Evolutionary conservation across 805 yeast genomes (phyloP).

Genomic region (Yarrowia divulgata): DNA sequence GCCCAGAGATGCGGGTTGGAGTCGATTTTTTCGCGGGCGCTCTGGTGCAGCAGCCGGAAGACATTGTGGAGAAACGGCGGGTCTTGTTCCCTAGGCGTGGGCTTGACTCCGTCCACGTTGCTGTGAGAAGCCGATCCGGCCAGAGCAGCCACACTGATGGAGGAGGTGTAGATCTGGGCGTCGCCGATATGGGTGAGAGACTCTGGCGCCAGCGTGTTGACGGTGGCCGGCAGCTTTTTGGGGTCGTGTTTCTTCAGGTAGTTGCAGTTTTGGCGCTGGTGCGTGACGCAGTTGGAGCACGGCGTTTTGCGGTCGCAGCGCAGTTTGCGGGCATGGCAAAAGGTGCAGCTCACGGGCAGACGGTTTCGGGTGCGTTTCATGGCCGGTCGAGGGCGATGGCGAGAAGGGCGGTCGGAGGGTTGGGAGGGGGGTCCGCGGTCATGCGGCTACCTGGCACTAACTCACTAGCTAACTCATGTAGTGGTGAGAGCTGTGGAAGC

Average conservation of each 20-base stretch:
- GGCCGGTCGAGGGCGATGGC: background rate
- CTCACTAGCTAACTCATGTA: background rate
- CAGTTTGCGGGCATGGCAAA: conserved; percentile 34
- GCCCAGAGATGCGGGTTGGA: conserved; percentile 27
- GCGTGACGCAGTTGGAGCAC: conserved; percentile 36
- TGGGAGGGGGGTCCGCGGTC: conserved; percentile 15
- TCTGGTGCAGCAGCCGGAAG: conserved; percentile 14
- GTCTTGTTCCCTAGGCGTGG: conserved; percentile 6
- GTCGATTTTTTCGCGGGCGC: conserved; percentile 23
- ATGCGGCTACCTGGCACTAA: conserved; percentile 10
- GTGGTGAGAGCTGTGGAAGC: background rate
- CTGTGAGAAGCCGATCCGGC: conserved; percentile 21
- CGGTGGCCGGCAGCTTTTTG: conserved; percentile 5
- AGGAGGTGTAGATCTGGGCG: conserved; percentile 24
- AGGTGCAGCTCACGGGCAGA: conserved; percentile 36
- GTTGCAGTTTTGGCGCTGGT: conserved; percentile 32
- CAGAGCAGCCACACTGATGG: conserved; percentile 18
- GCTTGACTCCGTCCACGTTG: conserved; percentile 15
- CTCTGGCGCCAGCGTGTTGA: conserved; percentile 24
- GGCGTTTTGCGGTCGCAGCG: conserved; percentile 26
- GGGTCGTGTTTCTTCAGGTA: conserved; percentile 28
- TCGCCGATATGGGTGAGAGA: conserved; percentile 23
- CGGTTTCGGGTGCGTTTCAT: conserved; percentile 38
- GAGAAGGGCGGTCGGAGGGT: background rate
- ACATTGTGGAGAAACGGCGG: conserved; percentile 32